These are phyloP conservation scores for Fusarium staphyleae DNA, from an alignment of 2,329 filamentous ascomycete species.

Conservation along the genomic window DNA sequence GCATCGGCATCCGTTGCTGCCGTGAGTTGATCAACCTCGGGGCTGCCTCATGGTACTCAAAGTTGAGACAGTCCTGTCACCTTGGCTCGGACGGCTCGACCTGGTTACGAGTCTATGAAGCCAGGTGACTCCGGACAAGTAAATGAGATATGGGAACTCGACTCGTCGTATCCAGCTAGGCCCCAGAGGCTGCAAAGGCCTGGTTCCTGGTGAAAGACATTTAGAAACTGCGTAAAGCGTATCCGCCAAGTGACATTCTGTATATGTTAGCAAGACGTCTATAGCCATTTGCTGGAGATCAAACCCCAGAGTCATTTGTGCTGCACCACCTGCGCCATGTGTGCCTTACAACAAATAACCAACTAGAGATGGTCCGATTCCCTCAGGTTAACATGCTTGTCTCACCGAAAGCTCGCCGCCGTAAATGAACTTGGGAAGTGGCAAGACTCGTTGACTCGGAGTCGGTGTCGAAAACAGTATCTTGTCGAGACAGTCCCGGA, in stretches of 20 bases:
- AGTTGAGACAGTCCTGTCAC: constrained; percentile 22
- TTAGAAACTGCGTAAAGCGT: background rate
- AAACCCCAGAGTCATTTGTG: background rate
- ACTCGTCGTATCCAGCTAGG: background rate
- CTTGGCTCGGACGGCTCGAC: background rate
- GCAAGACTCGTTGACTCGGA: background rate
- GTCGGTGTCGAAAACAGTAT: background rate
- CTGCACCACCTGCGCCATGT: background rate
- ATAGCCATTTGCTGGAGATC: background rate
- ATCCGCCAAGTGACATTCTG: constrained; percentile 1
- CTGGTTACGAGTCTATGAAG: background rate
- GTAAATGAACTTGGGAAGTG: background rate
- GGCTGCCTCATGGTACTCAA: constrained; percentile 1
- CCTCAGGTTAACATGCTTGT: background rate
- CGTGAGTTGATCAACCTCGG: constrained; percentile 1
- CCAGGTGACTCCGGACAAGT: background rate
- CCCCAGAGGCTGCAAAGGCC: too few species aligned
- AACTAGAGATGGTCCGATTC: background rate
- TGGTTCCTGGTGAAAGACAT: constrained; percentile 2
- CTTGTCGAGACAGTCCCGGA: background rate
- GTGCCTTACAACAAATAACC: background rate
- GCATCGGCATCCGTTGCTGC: background rate
- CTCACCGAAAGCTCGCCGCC: background rate
- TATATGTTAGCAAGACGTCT: background rate
- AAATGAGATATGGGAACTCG: background rate